phyloP scores from a whole-genome alignment of 371 early-diverging fungal genomes.

The Mucor velutinosus region DNA sequence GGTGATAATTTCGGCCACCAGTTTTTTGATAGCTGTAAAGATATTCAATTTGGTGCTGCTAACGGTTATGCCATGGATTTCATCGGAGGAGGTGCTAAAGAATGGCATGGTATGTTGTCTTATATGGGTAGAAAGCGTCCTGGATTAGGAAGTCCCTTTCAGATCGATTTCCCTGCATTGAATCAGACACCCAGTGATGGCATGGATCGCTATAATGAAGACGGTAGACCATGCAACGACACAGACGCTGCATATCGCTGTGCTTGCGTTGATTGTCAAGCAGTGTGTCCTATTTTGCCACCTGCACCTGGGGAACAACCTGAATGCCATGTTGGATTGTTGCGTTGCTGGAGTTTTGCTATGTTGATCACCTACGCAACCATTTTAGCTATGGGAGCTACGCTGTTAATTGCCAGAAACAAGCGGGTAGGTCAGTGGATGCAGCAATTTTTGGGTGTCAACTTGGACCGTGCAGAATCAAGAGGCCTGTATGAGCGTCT shows the following conservation, averaged over 20 bases:
- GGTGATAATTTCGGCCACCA: constrained; percentile 60
- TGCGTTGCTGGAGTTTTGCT: constrained; percentile 65
- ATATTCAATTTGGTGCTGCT: constrained; percentile 71
- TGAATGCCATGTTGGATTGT: constrained; percentile 51
- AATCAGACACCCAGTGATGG: constrained; percentile 27
- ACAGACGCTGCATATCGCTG: constrained; percentile 63
- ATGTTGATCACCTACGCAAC: constrained; percentile 53
- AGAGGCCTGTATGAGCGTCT: constrained; percentile 57
- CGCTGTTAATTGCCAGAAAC: constrained; percentile 29
- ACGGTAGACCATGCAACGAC: constrained; percentile 61
- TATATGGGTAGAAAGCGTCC: constrained; percentile 69
- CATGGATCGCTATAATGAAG: constrained; percentile 39
- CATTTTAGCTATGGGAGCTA: constrained; percentile 35
- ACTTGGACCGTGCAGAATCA: constrained; percentile 31
- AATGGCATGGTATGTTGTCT: constrained; percentile 66
- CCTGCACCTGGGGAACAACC: constrained; percentile 54
- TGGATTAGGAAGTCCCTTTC: constrained; percentile 70
- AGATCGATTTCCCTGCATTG: constrained; percentile 64
- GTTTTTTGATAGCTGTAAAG: constrained; percentile 76
- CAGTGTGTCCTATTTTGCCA: constrained; percentile 60
- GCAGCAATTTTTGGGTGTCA: constrained; percentile 18
- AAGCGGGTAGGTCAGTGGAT: constrained; percentile 15
- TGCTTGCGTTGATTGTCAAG: constrained; percentile 74
- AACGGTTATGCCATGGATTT: constrained; percentile 78
- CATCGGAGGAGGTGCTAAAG: constrained; percentile 74